Evolutionary conservation across 1,284 basidiomycete species (phyloP), one percentile per base, ranked within the genome.

Genomic region (Marasmius tenuissimus): DNA sequence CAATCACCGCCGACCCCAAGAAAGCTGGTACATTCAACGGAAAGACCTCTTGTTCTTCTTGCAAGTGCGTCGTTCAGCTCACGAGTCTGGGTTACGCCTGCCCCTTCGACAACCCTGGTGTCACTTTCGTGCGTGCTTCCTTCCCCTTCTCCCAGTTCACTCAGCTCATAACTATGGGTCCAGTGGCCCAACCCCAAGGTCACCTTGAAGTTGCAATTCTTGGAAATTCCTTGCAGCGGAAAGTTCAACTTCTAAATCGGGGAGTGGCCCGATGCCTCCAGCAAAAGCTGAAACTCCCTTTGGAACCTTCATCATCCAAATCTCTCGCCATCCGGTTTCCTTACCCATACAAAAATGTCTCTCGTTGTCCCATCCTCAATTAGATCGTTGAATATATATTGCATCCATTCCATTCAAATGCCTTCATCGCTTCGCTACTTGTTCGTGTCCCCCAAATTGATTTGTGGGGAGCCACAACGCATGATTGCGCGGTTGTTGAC

Each of bases 221-320:
- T 58, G 16, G 57, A 58, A 39, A 35, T 58, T 11, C 57, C 57
- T 37, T 58, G 57, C 48, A 18, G 38, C 27, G 56, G 56, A 37
- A 9, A 48, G 9, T 58, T 48, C 42, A 48, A 18, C 56, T 54
- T 54, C 52, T 35, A 12, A n/a, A 42, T 42, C 40, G 27, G 27
- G 27, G 27, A 27, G 27, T 27, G 27, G 27, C 27, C 4, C 27
- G 27, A 4, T 27, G 27, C 27, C 27, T 27, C 27, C 27, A 27
- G 27, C 27, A 27, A 27, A 27, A 27, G 27, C 27, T 27, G 27
- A 27, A 4, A 27, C 2, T 27, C 27, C 27, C 27, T 27, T 27
- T 27, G 27, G 27, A 27, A 27, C 4, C 27, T 27, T 27, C 27
- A 27, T 27, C 27, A 27, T 27, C 4, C 27, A 27, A 27, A 4